Percentiles rank a stretch among this genome's conserved stretches.
These are phyloP conservation scores for Leccinum pellstonianum DNA, from an alignment of 768 basidiomycete genomes.

Conservation along the genomic window DNA sequence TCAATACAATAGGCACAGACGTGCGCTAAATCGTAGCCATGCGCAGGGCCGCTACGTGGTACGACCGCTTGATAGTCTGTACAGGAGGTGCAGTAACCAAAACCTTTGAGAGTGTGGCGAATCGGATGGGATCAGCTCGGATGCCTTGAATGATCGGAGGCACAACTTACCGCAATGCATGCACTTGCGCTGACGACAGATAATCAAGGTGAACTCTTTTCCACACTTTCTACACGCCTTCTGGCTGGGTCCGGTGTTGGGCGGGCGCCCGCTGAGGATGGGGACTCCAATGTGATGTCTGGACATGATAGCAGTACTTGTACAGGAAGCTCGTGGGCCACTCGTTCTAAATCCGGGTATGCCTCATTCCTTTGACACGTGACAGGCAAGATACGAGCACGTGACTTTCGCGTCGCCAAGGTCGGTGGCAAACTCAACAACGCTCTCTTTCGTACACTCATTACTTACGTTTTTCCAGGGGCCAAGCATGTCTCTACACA, in stretches of 20 bases:
- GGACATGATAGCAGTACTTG: constrained; percentile 16
- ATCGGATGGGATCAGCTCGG: neutral
- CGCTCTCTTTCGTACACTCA: neutral
- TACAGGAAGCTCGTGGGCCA: neutral
- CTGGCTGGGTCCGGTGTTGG: constrained; percentile 29
- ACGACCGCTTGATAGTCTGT: constrained; percentile 75
- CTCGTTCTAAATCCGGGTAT: neutral
- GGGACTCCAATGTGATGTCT: constrained; percentile 52
- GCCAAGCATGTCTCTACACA: constrained; percentile 36
- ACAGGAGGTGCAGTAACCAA: constrained; percentile 69
- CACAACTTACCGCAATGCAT: constrained; percentile 67
- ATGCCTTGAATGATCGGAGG: neutral
- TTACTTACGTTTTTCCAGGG: neutral
- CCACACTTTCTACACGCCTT: constrained; percentile 64
- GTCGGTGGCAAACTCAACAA: constrained; percentile 23
- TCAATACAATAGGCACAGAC: constrained; percentile 81
- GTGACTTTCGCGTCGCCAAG: constrained; percentile 28
- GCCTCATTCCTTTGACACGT: neutral
- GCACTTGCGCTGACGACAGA: constrained; percentile 62
- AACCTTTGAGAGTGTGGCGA: constrained; percentile 44
- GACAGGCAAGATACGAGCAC: constrained; percentile 14
- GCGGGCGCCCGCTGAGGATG: constrained; percentile 65
- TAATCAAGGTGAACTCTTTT: constrained; percentile 69
- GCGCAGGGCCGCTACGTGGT: constrained; percentile 52
- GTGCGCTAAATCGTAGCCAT: constrained; percentile 61